Conservation (phyloP, 495 filamentous ascomycete species). For the Stereocaulon alpinum region DNA sequence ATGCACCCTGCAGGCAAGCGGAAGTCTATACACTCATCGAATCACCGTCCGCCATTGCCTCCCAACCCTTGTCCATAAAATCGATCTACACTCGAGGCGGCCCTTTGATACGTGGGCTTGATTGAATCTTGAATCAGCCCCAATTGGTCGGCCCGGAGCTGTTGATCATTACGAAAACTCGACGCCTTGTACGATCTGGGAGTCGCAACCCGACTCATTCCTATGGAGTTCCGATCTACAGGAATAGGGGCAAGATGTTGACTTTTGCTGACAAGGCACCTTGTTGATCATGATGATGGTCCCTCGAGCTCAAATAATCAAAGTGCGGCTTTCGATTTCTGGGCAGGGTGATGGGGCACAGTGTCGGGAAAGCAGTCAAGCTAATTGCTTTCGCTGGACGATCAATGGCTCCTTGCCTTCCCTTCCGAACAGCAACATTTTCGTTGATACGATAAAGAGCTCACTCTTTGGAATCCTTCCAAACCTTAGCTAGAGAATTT, state of each 20-base stretch:
- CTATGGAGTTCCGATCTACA: neutral
- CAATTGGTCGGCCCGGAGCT: slow-evolving; percentile 16
- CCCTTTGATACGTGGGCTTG: slow-evolving; percentile 15
- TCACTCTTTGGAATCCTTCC: slow-evolving; percentile 2
- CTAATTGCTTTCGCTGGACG: slow-evolving; percentile 11
- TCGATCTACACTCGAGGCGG: slow-evolving; percentile 11
- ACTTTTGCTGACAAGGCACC: neutral
- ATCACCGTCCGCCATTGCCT: neutral
- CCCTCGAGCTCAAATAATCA: neutral
- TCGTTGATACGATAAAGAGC: slow-evolving; percentile 9
- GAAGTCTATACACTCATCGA: neutral
- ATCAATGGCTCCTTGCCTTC: slow-evolving; percentile 6
- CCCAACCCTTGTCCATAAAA: neutral
- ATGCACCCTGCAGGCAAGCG: slow-evolving; percentile 17
- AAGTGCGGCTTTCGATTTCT: neutral
- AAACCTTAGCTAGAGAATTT: neutral
- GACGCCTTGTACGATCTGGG: slow-evolving; percentile 3
- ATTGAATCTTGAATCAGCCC: slow-evolving; percentile 10
- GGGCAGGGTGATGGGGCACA: neutral
- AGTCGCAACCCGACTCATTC: neutral
- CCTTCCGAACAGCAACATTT: slow-evolving; percentile 12
- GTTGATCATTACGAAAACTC: slow-evolving; percentile 10
- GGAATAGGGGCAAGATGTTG: neutral
- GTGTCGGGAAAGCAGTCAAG: slow-evolving; percentile 8
- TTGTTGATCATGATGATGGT: neutral